A percentile compares a stretch with the other conserved stretches of the same genome.
These are phyloP conservation scores for Candida easanensis DNA, from an alignment of 805 yeast species.

Conservation along the genomic window DNA sequence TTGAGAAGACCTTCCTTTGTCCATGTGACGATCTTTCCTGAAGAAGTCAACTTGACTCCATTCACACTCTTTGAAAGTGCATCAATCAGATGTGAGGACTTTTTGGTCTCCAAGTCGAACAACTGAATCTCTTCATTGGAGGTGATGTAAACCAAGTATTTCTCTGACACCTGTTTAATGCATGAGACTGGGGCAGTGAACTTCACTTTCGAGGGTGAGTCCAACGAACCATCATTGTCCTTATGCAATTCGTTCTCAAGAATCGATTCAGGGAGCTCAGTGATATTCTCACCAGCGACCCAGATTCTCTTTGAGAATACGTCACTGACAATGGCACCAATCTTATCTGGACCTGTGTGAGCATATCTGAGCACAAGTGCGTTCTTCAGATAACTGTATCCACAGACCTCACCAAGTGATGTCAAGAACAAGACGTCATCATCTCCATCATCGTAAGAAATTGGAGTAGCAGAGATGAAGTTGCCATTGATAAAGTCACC, in stretches of 20 bases:
- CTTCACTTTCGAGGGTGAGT: slow-evolving; percentile 28
- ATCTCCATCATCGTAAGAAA: slow-evolving; percentile 15
- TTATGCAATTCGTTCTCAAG: slow-evolving; percentile 28
- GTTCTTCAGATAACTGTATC: slow-evolving; percentile 17
- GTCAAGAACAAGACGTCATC: slow-evolving; percentile 25
- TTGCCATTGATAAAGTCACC: slow-evolving; percentile 47
- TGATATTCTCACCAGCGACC: slow-evolving; percentile 26
- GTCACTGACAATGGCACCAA: slow-evolving; percentile 23
- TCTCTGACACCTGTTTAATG: slow-evolving; percentile 26
- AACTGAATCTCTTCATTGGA: slow-evolving; percentile 37
- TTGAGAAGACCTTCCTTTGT: slow-evolving; percentile 42
- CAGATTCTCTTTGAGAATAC: slow-evolving; percentile 25
- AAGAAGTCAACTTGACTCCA: slow-evolving; percentile 37
- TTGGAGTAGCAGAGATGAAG: slow-evolving; percentile 39
- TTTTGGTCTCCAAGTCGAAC: slow-evolving; percentile 19
- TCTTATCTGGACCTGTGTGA: slow-evolving; percentile 8
- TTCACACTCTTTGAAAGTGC: slow-evolving; percentile 37
- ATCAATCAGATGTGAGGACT: slow-evolving; percentile 29
- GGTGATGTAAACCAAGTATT: slow-evolving; percentile 33
- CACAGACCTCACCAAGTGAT: slow-evolving; percentile 25
- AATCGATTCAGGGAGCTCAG: slow-evolving; percentile 16
- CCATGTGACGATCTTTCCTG: slow-evolving; percentile 36
- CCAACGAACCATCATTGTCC: slow-evolving; percentile 31
- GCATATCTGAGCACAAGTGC: slow-evolving; percentile 16
- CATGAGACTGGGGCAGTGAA: slow-evolving; percentile 21